Evolutionary conservation across 2,329 filamentous ascomycete species (phyloP), one percentile per base, ranked within the genome.

Genomic region (Elsinoe batatas): DNA sequence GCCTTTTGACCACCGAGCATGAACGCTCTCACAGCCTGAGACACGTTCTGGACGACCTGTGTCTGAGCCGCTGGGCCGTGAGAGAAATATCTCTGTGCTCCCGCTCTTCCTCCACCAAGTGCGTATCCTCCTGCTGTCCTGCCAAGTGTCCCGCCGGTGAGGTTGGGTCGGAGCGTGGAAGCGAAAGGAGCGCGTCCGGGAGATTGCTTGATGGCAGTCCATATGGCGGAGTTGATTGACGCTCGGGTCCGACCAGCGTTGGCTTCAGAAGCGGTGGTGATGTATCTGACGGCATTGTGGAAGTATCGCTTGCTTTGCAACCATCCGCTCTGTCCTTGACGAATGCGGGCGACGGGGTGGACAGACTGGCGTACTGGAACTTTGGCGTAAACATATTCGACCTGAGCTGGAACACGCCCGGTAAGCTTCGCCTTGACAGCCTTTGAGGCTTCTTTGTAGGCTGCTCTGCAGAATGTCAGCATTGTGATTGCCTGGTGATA

Each of bases 1-100:
- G 87, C 84, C 69, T 91, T 93, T 65, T 95, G 83, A 0, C 93
- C 93, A 0, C 87, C 90, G n/a, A 95, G 78, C 72, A 88, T 85
- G 72, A 98, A 96, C 11, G 90, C 91, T 54, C 93, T 83, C 65
- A 97, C 84, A 4, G 90, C 93, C 63, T 90, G 84, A 11, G 89
- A 95, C n/a, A 96, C 91, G 71, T 95, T 95, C 69, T 93, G 87
- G 53, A 97, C 81, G 46, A 97, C 89, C 69, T 97, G 88, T 1
- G 91, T 89, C 37, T 89, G 90, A 6, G 85, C 82, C 8, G 88
- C 85, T 1, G 91, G 89, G 0, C 83, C 81, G 72, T 96, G 91
- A 1, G 89, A 94, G 73, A 97, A 97, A 74, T 91, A 91, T 61
- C 91, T 81, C 20, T 84, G 82, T 43, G 85, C 87, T 61, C 87